Percentiles rank a stretch among this genome's conserved stretches.
Conservation (phyloP, 805 yeast species). For the Saturnispora gosingensis region DNA sequence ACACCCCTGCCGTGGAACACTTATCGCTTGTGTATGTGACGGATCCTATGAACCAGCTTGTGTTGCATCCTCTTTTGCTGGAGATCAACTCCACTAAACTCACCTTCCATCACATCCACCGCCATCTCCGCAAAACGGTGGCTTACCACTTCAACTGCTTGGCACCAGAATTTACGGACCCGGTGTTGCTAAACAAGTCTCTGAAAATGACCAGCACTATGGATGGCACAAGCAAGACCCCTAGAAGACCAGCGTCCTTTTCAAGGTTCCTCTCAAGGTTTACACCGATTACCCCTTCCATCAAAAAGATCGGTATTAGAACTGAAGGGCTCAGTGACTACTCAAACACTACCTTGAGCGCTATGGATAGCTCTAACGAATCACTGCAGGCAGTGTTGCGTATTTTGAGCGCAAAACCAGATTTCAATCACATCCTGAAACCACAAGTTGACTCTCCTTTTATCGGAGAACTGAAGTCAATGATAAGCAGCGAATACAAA, state of each 20-base stretch:
- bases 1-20: constrained; percentile 22
- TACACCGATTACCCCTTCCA: background rate
- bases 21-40: constrained; percentile 17
- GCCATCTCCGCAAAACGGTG: constrained; percentile 12
- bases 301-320: background rate
- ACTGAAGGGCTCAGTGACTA: background rate
- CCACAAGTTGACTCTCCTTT: background rate
- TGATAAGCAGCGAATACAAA: constrained; percentile 4
- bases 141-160: constrained; percentile 18
- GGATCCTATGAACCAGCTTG: background rate
- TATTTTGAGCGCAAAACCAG: constrained; percentile 10
- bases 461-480: background rate
- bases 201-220: background rate
- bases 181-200: constrained; percentile 21
- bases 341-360: background rate
- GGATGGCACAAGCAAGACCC: background rate
- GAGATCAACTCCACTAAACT: constrained; percentile 28
- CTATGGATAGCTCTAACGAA: background rate
- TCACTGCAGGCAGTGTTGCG: background rate
- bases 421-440: constrained; percentile 4
- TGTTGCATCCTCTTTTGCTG: constrained; percentile 18
- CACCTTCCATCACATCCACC: constrained; percentile 18
- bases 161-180: constrained; percentile 20
- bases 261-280: constrained; percentile 3
- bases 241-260: constrained; percentile 1